Base-by-base conservation (phyloP, 2,329 filamentous ascomycete species). In the Exophiala calicioides region DNA sequence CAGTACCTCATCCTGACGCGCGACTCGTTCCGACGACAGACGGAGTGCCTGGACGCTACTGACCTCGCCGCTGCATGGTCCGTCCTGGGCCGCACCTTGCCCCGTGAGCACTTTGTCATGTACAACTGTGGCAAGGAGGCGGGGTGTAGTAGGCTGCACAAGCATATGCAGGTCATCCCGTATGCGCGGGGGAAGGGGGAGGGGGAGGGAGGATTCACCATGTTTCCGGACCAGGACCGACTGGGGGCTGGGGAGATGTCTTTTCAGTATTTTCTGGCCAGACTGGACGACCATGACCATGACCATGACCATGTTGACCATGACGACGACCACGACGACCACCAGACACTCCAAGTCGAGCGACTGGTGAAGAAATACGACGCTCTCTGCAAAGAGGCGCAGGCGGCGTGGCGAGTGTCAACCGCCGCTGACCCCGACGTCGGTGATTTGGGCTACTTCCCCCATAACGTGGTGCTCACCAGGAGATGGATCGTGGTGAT, bases 81-180 rank as follows among this genome's bases (percentile, higher is more conserved):
- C 9, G 61, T 68, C 6, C 56, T 72, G 44, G 51, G 52, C 3
- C 38, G 50, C 0, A 50, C 69, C 10, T 45, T 52, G 3, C 59
- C 52, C 5, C 39, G 31, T 21, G 44, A 48, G 15, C 47, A 53
- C 12, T 52, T 67, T 20, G 19, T 73, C 57, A 60, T 68, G 36
- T 68, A 73, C 29, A 73, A 73, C 52, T 72, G 70, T 41, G 71
- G 71, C 12, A 63, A 66, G 20, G 65, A 70, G 20, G 68, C 65
- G 40, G 71, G 71, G 13, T 65, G 60, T 2, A 68, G 65, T 7
- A 64, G 70, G 42, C 65, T 67, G 3, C 70, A 74, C 57, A 73
- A 73, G 52, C 70, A 73, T 56, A 55, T 72, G 44, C 70, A 73
- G 45, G 47, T 72, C 1, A 62, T 73, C 24, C 65, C 63, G 0